Base-by-base conservation (phyloP, 768 basidiomycete genomes). In the Lentinula boryana region DNA sequence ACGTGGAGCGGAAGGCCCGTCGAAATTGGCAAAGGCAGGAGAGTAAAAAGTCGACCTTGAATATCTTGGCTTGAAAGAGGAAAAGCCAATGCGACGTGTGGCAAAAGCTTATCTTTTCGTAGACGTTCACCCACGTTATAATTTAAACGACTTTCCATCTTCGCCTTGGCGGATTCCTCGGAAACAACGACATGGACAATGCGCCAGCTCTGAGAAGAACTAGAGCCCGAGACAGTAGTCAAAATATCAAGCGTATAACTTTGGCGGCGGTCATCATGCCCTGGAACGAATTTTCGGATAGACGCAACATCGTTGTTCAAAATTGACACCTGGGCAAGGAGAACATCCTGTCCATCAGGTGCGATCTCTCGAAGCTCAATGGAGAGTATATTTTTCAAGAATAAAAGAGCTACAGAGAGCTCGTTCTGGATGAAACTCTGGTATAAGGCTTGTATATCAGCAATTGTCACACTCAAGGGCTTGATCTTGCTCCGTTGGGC, bases 21-120 rank as follows among this genome's bases (percentile, higher is more conserved):
- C 5, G 61, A 55, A 40, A 75, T 68, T 2, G 73, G 73, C 5
- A 75, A 64, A 5, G 72, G 73, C 4, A 75, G 67, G n/a, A 68
- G 60, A 1, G 73, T 74, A 60, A 74, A 75, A 10, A 75, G 63
- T 12, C 68, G 64, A 3, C 73, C 73, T 10, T 60, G 61, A 5
- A 62, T 31, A 3, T 51, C 16, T 33, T 44, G 49, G 13, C 21
- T 16, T 18, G 57, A 35, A 5, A 63, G 44, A 16, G 70, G 66
- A 8, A 66, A 59, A 13, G 73, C 68, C 2, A 70, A 56, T 0
- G 72, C 70, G 12, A 72, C 66, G 57, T 70, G 66, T 16, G 71
- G 65, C 33, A 65, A 63, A 4, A 75, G 63, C 49, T 75, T 75
- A 58, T 73, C 71, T 27, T 64, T 44, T 15, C 59, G 43, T n/a